Evolutionary conservation across 805 yeast species (phyloP), one percentile per base, ranked within the genome.

Genomic region (Starmera quercuum): DNA sequence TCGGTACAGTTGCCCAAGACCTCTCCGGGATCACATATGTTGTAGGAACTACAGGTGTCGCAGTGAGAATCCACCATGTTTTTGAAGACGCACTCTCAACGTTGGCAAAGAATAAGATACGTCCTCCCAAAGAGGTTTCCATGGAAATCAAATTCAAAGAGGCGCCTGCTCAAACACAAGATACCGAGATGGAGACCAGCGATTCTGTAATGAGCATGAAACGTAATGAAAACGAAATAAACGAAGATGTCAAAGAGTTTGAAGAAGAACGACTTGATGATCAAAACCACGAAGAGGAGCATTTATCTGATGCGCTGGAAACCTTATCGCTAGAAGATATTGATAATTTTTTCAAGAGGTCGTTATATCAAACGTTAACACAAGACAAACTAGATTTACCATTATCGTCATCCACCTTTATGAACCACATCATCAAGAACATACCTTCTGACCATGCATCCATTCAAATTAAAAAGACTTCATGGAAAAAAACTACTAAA

Each of bases 401-500:
- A 6, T 66, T 84, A 20, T 59, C 73, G 1, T 68, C 94, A 4
- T 84, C 97, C 0, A 71, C 67, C 16, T 81, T 90, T 54, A 78
- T 88, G 68, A 71, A 67, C 29, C 77, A 78, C 46, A 61, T 88
- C 11, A 65, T 78, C 39, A 73, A 72, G 32, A 84, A 86, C 56
- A 56, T 90, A n/a, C 94, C 95, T 0, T 66, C 72, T 1, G 69
- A 82, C 35, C 80, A 76, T 46, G 54, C 59, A 19, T 57, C 59
- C 32, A 71, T 78, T 26, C 78, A 72, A 44, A 70, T 83, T 38
- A 88, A 87, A 56, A 81, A 76, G 49, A 78, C 95, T 0, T 73
- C 87, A 3, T 90, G 95, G 95, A 87, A 83, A 56, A 90, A 90
- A 51, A 75, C 90, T 4, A 71, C 87, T 11, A 88, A 87, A 54